Evolutionary conservation across 1,139 yeast species (phyloP).

Genomic region (Hyphopichia pseudoburtonii): DNA sequence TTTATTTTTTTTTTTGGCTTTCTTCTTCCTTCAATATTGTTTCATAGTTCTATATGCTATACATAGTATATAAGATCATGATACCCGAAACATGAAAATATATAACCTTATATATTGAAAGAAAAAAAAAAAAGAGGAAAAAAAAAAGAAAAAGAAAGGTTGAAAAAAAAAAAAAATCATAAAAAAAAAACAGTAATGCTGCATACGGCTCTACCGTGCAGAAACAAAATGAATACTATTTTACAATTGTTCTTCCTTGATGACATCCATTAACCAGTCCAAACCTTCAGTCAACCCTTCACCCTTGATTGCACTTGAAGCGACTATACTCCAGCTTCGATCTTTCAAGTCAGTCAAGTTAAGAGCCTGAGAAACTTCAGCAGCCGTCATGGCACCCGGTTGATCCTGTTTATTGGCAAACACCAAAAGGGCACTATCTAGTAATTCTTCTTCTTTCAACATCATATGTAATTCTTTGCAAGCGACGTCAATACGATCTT

Average conservation of each 20-base stretch:
- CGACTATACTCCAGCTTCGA: conserved; percentile 97
- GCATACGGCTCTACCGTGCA: not conserved
- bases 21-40: not conserved
- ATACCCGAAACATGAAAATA: no score
- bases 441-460: conserved; percentile 90
- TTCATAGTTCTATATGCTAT: no score
- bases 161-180: not conserved
- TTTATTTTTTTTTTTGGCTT: no score
- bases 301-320: conserved; percentile 93
- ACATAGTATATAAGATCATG: no score
- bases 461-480: conserved; percentile 86
- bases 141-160: not conserved
- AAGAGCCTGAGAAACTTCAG: conserved; percentile 88
- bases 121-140: not conserved
- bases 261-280: conserved; percentile 96
- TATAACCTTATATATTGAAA: no score
- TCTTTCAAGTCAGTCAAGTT: conserved; percentile 87
- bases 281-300: conserved; percentile 95
- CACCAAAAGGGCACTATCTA: conserved; percentile 86
- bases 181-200: not conserved
- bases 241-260: conserved; percentile 82
- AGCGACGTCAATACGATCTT: conserved; percentile 86
- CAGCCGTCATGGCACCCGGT: conserved; percentile 91
- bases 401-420: conserved; percentile 98
- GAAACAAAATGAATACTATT: not conserved